phyloP scores from a whole-genome alignment of 495 filamentous ascomycete genomes.

The Xylaria flabelliformis region DNA sequence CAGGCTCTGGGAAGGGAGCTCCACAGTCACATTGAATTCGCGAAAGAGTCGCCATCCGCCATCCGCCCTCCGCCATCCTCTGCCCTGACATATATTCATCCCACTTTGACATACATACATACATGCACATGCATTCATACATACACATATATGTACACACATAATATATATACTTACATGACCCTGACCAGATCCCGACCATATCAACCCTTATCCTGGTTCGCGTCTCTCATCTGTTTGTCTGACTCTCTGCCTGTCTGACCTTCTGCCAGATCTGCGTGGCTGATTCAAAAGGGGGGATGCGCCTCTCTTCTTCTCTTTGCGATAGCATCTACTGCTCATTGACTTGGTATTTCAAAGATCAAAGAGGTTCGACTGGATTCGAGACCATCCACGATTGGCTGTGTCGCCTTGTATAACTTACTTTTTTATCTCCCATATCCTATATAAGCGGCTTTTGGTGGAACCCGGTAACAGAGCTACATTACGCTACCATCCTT shows the following conservation, averaged over 20 bases:
- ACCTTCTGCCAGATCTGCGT: neutral
- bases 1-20: conserved; percentile 5
- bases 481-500: neutral
- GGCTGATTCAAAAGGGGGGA: conserved; percentile 9
- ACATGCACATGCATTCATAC: neutral
- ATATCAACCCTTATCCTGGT: conserved; percentile 9
- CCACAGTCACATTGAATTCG: conserved; percentile 9
- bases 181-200: neutral
- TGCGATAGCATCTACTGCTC: neutral
- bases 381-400: neutral
- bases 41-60: conserved; percentile 1
- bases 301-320: neutral
- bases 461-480: neutral
- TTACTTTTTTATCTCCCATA: neutral
- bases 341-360: neutral
- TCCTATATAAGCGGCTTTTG: neutral
- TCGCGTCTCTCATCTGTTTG: conserved; percentile 13
- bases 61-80: neutral
- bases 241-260: conserved; percentile 3
- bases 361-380: neutral
- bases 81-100: neutral
- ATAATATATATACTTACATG: neutral
- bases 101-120: neutral
- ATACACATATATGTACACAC: neutral
- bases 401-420: conserved; percentile 1